A percentile compares a stretch with the other conserved stretches of the same genome.
Conservation (phyloP, 257 asterid genomes). For the Solanum appendiculatum region DNA sequence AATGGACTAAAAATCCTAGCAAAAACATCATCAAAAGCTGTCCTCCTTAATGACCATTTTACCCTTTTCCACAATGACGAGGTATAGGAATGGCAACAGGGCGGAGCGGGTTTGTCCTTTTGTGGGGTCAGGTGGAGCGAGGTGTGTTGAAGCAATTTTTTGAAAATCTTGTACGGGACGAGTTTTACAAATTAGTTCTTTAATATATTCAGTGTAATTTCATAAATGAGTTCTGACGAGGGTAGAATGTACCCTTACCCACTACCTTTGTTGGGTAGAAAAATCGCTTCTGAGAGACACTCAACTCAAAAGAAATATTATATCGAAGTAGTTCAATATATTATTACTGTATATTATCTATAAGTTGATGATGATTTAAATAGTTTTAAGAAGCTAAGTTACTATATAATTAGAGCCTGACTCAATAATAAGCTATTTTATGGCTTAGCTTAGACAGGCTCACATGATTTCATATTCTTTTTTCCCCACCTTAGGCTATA, state of each 20-base stretch:
- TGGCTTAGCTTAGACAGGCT: background rate
- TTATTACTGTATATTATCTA: background rate
- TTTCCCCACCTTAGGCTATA: background rate
- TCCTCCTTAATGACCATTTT: background rate
- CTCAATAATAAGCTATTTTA: background rate
- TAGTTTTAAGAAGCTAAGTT: background rate
- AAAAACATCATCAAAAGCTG: background rate
- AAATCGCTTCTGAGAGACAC: background rate
- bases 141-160: no score
- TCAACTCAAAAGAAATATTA: background rate
- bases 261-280: background rate
- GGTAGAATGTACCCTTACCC: accelerated
- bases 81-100: background rate
- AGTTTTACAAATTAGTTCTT: no score
- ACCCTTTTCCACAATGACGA: background rate
- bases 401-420: background rate
- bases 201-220: background rate
- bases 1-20: background rate
- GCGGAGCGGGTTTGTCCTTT: no score
- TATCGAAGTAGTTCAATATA: background rate
- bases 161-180: no score
- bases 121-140: no score
- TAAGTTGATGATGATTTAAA: background rate
- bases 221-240: background rate
- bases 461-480: background rate